Evolutionary conservation across 257 asterid genomes (phyloP).

Genomic region (Fraxinus americana): DNA sequence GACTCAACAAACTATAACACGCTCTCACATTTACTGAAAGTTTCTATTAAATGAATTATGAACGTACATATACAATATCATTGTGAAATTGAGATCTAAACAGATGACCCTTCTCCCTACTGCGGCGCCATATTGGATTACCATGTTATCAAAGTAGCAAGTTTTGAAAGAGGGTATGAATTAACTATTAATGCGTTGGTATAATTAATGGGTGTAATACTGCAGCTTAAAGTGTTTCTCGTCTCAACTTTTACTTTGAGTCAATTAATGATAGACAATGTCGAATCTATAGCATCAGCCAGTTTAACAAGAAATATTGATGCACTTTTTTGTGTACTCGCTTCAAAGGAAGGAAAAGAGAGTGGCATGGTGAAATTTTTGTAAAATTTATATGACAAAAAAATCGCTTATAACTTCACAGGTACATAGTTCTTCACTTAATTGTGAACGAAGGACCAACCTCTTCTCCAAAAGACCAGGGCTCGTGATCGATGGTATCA

Average conservation of each 20-base stretch:
- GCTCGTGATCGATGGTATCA: constrained; percentile 82
- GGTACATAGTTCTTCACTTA: background rate
- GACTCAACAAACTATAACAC: background rate
- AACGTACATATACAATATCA: background rate
- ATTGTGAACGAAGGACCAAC: constrained; percentile 39
- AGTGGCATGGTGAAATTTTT: background rate
- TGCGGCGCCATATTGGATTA: background rate
- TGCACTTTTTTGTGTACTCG: background rate
- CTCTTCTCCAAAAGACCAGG: constrained; percentile 99
- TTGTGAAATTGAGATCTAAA: background rate
- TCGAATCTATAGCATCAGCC: background rate
- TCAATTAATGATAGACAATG: background rate
- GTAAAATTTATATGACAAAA: background rate
- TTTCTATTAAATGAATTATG: background rate
- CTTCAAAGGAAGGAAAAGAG: background rate
- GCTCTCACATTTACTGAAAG: background rate
- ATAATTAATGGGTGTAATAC: background rate
- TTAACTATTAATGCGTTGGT: background rate
- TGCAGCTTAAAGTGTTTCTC: background rate
- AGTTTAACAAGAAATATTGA: background rate
- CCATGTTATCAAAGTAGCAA: background rate
- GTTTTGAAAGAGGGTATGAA: background rate
- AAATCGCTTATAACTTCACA: background rate
- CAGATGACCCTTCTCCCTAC: background rate
- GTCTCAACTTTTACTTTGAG: background rate